phyloP scores from a whole-genome alignment of 1,139 yeast species.

The Wickerhamiella pararugosa region DNA sequence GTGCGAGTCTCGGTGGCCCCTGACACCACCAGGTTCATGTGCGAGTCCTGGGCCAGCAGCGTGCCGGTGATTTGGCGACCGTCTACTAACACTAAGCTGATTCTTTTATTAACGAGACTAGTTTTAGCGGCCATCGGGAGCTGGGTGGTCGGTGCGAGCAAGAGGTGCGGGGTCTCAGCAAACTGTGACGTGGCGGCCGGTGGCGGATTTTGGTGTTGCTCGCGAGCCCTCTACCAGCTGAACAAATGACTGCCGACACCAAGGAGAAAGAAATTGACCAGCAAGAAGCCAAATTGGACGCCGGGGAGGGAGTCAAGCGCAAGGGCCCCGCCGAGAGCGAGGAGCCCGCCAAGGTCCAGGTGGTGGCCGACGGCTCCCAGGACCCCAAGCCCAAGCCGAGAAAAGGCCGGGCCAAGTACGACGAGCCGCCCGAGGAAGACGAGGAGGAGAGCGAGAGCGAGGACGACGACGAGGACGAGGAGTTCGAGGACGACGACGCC shows the following conservation, averaged over 20 bases:
- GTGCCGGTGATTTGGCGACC: slow-evolving; percentile 66
- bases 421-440: slow-evolving; percentile 19
- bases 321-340: slow-evolving; percentile 11
- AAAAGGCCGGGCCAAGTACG: slow-evolving; percentile 18
- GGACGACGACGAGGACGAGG: slow-evolving; percentile 17
- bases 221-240: too few species aligned
- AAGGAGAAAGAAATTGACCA: too few species aligned
- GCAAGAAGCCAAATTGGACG: slow-evolving; percentile 4
- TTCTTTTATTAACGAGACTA: slow-evolving; percentile 52
- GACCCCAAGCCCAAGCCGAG: slow-evolving; percentile 31
- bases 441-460: slow-evolving; percentile 19
- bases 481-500: slow-evolving; percentile 19
- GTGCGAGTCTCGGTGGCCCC: slow-evolving; percentile 76
- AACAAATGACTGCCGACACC: too few species aligned
- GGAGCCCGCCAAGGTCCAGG: slow-evolving; percentile 14
- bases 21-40: slow-evolving; percentile 71
- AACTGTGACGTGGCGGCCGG: too few species aligned
- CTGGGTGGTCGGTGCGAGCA: too few species aligned
- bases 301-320: slow-evolving; percentile 10
- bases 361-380: slow-evolving; percentile 15
- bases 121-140: too few species aligned
- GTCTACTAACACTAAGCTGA: slow-evolving; percentile 60
- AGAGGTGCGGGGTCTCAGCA: too few species aligned
- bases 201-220: too few species aligned
- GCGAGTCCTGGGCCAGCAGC: slow-evolving; percentile 71